These are phyloP conservation scores for Bretschneidera sinensis DNA, from an alignment of 345 rosid genomes.

Conservation along the genomic window DNA sequence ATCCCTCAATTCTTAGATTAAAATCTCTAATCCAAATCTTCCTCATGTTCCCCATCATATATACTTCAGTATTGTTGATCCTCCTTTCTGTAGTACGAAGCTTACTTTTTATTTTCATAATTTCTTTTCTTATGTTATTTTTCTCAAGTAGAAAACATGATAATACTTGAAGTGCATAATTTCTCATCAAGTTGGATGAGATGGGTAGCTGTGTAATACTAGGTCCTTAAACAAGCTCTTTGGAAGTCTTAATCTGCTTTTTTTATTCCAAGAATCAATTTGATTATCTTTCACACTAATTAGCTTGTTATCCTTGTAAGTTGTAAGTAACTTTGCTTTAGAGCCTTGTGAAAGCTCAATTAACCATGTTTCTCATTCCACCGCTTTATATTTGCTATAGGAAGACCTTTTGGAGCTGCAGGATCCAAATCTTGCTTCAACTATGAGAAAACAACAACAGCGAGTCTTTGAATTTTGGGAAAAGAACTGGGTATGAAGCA, in stretches of 20 bases:
- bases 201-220: no score
- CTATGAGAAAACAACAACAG: conserved; percentile 62
- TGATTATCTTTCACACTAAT: neutral
- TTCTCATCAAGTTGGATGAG: no score
- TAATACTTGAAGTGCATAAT: no score
- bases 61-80: no score
- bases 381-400: conserved; percentile 28
- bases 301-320: neutral
- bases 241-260: neutral
- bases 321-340: neutral
- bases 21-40: no score
- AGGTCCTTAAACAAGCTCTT: no score
- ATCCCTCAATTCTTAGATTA: no score
- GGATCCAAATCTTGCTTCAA: conserved; percentile 71
- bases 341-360: neutral
- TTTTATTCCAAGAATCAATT: neutral
- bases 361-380: neutral
- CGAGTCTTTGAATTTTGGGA: conserved; percentile 80
- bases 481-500: conserved; percentile 73
- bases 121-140: no score
- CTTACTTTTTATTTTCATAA: no score
- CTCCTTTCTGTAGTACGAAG: no score
- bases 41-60: no score
- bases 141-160: no score
- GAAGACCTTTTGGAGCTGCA: conserved; percentile 83